Evolutionary conservation across 257 asterid genomes (phyloP).

Genomic region (Solanum piurae): DNA sequence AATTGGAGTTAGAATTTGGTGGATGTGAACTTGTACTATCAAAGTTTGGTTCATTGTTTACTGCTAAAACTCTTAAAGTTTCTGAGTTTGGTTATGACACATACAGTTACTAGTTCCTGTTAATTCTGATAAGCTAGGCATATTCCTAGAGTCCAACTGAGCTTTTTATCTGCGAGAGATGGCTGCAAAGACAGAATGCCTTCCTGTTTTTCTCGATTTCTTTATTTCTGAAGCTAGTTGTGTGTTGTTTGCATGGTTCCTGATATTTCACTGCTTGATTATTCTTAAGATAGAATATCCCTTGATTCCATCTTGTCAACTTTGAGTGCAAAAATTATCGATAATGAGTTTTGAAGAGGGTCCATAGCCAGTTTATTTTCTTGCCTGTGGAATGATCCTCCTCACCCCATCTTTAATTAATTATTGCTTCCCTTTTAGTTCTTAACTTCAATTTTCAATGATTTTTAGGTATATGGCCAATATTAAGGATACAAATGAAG

Average conservation of each 20-base stretch:
- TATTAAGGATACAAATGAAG: constrained; percentile 98
- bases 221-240: not conserved
- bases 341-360: not conserved
- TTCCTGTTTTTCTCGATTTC: not conserved
- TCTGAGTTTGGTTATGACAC: not conserved
- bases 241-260: not conserved
- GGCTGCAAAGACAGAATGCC: not conserved
- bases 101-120: not conserved
- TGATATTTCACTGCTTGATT: not conserved
- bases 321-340: not conserved
- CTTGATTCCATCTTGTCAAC: not conserved
- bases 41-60: not conserved
- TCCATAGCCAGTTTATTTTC: not conserved
- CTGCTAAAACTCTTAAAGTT: not conserved
- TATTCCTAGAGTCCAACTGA: not conserved
- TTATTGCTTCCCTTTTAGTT: not conserved
- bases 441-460: not conserved
- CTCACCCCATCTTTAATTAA: not conserved
- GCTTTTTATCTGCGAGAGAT: not conserved
- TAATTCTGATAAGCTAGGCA: not conserved
- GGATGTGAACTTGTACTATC: not conserved
- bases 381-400: not conserved
- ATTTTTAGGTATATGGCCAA: constrained; percentile 85
- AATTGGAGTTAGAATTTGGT: not conserved
- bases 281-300: not conserved